These are phyloP conservation scores for Glebionis coronaria DNA, from an alignment of 129 eudicot genomes.

Conservation along the genomic window DNA sequence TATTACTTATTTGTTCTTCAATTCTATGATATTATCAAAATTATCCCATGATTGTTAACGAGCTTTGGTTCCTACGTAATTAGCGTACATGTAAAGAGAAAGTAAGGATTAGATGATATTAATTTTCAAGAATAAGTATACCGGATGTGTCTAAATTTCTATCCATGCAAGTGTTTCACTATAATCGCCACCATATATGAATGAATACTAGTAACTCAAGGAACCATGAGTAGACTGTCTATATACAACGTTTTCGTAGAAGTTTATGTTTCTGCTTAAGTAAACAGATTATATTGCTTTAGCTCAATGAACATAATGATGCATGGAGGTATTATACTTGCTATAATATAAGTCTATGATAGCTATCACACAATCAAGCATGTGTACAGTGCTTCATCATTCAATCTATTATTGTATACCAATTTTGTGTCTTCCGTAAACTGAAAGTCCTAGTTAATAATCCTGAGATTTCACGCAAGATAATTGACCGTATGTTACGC, in stretches of 20 bases:
- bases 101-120: neutral
- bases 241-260: constrained; percentile 4
- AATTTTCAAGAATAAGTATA: neutral
- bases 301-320: constrained; percentile 31
- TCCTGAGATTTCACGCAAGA: constrained; percentile 38
- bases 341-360: constrained; percentile 22
- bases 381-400: constrained; percentile 28
- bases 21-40: neutral
- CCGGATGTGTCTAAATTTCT: neutral
- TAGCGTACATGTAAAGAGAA: neutral
- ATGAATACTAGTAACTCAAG: constrained; percentile 7
- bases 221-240: constrained; percentile 3
- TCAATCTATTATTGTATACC: constrained; percentile 16
- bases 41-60: neutral
- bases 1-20: too few relatives aligned
- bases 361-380: constrained; percentile 27
- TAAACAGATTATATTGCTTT: constrained; percentile 22
- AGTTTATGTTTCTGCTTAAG: constrained; percentile 27
- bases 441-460: constrained; percentile 29
- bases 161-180: neutral
- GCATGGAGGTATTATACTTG: constrained; percentile 32
- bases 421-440: constrained; percentile 35
- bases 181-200: neutral
- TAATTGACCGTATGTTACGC: constrained; percentile 36
- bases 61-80: constrained; percentile 5